These are phyloP conservation scores for Sanghuangporus baumii DNA, from an alignment of 1,284 basidiomycete genomes.

Conservation along the genomic window DNA sequence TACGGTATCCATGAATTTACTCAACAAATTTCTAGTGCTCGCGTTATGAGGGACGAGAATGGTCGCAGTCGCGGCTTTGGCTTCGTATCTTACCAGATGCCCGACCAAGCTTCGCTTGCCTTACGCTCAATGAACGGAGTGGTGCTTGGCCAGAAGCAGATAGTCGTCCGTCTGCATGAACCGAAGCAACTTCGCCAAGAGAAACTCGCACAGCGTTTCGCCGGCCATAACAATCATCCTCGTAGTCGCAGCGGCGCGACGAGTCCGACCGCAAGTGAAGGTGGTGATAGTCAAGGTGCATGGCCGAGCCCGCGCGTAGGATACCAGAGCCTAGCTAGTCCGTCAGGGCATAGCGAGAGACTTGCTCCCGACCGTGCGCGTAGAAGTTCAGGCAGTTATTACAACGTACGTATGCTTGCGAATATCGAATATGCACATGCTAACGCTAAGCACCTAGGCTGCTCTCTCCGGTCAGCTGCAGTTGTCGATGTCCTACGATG, in stretches of 20 bases:
- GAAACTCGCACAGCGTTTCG: constrained; percentile 77
- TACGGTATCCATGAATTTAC: constrained; percentile 13
- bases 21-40: constrained; percentile 50
- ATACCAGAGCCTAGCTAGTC: constrained; percentile 23
- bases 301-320: constrained; percentile 68
- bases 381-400: constrained; percentile 78
- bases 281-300: constrained; percentile 63
- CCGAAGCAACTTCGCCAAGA: constrained; percentile 85
- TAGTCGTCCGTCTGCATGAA: constrained; percentile 85
- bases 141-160: constrained; percentile 64
- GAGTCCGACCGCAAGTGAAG: constrained; percentile 74
- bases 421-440: neutral
- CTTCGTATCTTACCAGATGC: constrained; percentile 87
- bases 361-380: constrained; percentile 64
- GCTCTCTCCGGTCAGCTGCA: constrained; percentile 72
- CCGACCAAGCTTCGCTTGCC: constrained; percentile 74
- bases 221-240: constrained; percentile 66
- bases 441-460: constrained; percentile 40
- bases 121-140: constrained; percentile 77
- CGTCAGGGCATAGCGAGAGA: constrained; percentile 34
- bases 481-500: constrained; percentile 76
- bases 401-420: constrained; percentile 45
- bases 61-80: constrained; percentile 89
- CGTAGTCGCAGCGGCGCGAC: constrained; percentile 74
- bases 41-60: constrained; percentile 87